These are phyloP conservation scores for Calonectria multiphialidica DNA, from an alignment of 2,329 filamentous ascomycete genomes.

Conservation along the genomic window DNA sequence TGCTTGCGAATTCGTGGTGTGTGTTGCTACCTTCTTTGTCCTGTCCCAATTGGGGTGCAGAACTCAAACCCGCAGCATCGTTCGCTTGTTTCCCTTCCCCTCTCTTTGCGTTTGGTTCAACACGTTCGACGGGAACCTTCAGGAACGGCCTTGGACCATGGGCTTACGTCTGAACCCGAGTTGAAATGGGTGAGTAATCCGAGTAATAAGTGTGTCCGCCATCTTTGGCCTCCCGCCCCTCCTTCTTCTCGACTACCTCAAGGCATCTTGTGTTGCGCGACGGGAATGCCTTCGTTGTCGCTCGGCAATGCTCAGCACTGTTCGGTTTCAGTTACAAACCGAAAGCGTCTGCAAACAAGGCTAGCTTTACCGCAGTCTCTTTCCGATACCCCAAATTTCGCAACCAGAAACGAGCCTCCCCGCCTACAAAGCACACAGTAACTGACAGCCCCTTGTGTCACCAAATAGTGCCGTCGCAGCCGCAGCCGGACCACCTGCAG, in stretches of 20 bases:
- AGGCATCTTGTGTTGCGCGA: constrained; percentile 31
- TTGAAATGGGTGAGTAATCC: constrained; percentile 53
- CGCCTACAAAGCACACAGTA: constrained; percentile 27
- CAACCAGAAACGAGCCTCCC: constrained; percentile 5
- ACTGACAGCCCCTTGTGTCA: constrained; percentile 43
- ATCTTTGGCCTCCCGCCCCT: constrained; percentile 33
- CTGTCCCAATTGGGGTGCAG: background rate
- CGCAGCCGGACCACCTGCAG: constrained; percentile 67
- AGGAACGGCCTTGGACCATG: constrained; percentile 45
- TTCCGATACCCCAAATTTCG: background rate
- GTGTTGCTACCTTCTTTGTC: constrained; percentile 16
- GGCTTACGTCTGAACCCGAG: constrained; percentile 44
- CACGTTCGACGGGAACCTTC: constrained; percentile 36
- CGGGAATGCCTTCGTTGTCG: constrained; percentile 41
- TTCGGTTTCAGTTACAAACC: background rate
- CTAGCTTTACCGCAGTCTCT: background rate
- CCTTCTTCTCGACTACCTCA: constrained; percentile 29
- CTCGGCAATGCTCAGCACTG: constrained; percentile 12
- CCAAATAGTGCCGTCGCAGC: constrained; percentile 68
- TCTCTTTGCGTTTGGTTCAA: constrained; percentile 7
- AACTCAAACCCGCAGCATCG: background rate
- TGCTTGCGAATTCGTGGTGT: background rate
- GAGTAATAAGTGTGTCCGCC: constrained; percentile 27
- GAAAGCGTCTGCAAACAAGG: constrained; percentile 1
- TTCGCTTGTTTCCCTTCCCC: constrained; percentile 17